These are phyloP conservation scores for Dichomitus squalens DNA, from an alignment of 1,284 basidiomycete genomes.

Conservation along the genomic window DNA sequence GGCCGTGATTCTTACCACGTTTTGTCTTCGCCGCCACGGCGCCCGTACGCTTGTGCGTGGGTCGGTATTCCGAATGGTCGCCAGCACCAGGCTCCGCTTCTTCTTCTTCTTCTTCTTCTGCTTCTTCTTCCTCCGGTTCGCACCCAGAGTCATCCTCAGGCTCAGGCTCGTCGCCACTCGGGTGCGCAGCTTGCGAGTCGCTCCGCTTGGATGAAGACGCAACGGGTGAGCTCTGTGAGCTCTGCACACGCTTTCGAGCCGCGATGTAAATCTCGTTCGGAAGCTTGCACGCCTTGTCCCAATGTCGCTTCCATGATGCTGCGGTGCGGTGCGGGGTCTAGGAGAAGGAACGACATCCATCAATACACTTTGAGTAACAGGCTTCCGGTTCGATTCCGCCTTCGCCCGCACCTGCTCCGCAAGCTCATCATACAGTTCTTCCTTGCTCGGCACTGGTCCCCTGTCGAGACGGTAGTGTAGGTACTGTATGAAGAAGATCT, in stretches of 20 bases:
- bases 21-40: too few species aligned
- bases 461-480: constrained; percentile 11
- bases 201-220: too few species aligned
- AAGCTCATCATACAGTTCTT: constrained; percentile 5
- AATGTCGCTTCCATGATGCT: constrained; percentile 19
- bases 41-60: too few species aligned
- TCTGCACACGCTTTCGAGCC: not conserved
- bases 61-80: too few species aligned
- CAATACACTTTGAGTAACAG: not conserved
- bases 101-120: not conserved
- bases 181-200: not conserved
- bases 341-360: not conserved
- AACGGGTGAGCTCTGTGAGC: too few species aligned
- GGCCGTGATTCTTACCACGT: too few species aligned
- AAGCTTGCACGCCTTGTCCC: constrained; percentile 9
- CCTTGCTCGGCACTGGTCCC: not conserved
- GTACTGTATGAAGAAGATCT: constrained; percentile 7
- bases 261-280: constrained; percentile 10
- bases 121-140: too few species aligned
- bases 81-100: not conserved
- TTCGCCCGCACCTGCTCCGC: constrained; percentile 2
- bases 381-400: not conserved
- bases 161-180: not conserved
- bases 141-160: not conserved
- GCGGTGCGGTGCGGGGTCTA: constrained; percentile 3